Evolutionary conservation across 2,329 filamentous ascomycete species (phyloP).

Genomic region (Aspergillus sp.): DNA sequence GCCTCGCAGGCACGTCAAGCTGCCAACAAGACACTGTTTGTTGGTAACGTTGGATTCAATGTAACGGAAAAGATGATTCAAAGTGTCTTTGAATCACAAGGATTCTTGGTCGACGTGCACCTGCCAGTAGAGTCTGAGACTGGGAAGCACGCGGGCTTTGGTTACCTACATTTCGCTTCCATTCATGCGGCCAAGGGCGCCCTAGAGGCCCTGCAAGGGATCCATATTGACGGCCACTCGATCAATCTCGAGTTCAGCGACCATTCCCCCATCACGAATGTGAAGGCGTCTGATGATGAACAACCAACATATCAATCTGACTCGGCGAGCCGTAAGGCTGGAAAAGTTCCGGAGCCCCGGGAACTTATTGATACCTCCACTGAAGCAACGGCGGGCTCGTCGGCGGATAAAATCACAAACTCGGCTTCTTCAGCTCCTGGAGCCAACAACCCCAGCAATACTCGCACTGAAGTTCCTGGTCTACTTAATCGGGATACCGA

Average conservation of each 20-base stretch:
- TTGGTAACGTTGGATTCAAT: conserved; percentile 34
- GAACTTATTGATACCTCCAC: neutral
- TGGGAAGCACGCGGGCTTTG: conserved; percentile 32
- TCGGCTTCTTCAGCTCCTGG: neutral
- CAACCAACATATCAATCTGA: neutral
- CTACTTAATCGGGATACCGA: conserved; percentile 26
- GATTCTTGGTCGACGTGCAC: conserved; percentile 29
- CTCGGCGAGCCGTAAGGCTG: neutral
- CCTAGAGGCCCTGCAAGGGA: conserved; percentile 28
- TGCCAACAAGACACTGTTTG: conserved; percentile 24
- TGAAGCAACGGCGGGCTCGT: neutral
- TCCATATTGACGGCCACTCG: conserved; percentile 31
- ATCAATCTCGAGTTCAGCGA: conserved; percentile 35
- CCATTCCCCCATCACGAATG: conserved; percentile 14
- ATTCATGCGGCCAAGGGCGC: conserved; percentile 28
- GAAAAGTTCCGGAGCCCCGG: neutral
- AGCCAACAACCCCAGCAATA: neutral
- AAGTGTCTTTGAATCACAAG: conserved; percentile 30
- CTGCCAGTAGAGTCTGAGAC: conserved; percentile 27
- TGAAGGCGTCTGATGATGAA: conserved; percentile 2
- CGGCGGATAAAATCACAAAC: neutral
- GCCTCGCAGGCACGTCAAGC: neutral
- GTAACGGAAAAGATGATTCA: conserved; percentile 28
- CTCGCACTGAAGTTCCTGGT: conserved; percentile 4
- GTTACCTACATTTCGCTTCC: conserved; percentile 31